phyloP scores from a whole-genome alignment of 2,329 filamentous ascomycete species.

The Pyricularia sp. region DNA sequence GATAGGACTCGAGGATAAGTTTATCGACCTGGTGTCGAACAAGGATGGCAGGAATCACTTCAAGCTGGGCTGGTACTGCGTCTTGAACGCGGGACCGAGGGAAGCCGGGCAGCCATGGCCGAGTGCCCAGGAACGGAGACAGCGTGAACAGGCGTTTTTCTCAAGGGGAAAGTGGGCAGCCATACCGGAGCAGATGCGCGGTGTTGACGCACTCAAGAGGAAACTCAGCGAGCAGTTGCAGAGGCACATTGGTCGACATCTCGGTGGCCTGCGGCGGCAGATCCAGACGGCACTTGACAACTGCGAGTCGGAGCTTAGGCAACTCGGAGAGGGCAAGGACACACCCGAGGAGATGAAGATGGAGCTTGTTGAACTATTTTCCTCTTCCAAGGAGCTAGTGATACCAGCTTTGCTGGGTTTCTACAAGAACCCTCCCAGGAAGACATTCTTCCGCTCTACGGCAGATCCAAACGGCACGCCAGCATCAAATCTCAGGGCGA shows the following conservation, averaged over 20 bases:
- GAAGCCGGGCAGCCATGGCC: slow-evolving; percentile 34
- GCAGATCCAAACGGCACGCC: slow-evolving; percentile 40
- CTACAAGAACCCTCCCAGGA: slow-evolving; percentile 45
- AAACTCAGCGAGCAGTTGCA: slow-evolving; percentile 41
- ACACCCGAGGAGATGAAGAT: slow-evolving; percentile 44
- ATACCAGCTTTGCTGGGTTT: slow-evolving; percentile 43
- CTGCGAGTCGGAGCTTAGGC: slow-evolving; percentile 38
- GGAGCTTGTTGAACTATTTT: slow-evolving; percentile 43
- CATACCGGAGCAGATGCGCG: slow-evolving; percentile 37
- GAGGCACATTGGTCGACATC: slow-evolving; percentile 41
- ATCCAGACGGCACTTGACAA: slow-evolving; percentile 39
- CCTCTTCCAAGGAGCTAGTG: slow-evolving; percentile 41
- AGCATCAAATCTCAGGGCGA: slow-evolving; percentile 39
- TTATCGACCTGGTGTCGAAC: slow-evolving; percentile 42
- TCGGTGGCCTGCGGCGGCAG: slow-evolving; percentile 38
- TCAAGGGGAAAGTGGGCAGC: slow-evolving; percentile 36
- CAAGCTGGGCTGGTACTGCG: slow-evolving; percentile 41
- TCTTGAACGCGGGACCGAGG: slow-evolving; percentile 37
- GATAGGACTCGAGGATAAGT: slow-evolving; percentile 43
- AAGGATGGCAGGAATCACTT: slow-evolving; percentile 40
- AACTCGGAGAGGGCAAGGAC: slow-evolving; percentile 40
- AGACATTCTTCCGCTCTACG: slow-evolving; percentile 39
- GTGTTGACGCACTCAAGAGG: slow-evolving; percentile 33
- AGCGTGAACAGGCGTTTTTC: slow-evolving; percentile 38
- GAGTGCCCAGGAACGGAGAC: slow-evolving; percentile 28